These are phyloP conservation scores for Jimgerdemannia flammicorona DNA, from an alignment of 192 early-diverging fungal species.

Conservation along the genomic window DNA sequence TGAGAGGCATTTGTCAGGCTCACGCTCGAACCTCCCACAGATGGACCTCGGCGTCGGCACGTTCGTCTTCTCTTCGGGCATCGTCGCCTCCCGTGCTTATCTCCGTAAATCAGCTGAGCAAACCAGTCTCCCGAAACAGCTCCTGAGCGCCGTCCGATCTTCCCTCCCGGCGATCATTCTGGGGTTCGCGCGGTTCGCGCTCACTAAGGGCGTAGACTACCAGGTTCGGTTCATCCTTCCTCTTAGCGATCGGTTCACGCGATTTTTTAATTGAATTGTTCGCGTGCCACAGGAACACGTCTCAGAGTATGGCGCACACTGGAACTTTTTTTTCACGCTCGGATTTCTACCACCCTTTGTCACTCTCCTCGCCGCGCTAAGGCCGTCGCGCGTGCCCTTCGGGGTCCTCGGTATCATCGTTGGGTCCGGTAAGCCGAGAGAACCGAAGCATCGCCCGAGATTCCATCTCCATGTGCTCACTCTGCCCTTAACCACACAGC, in stretches of 20 bases:
- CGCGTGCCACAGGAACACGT: slow-evolving; percentile 58
- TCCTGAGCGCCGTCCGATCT: slow-evolving; percentile 41
- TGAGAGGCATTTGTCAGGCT: not conserved
- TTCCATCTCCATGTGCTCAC: not conserved
- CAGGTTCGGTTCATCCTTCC: slow-evolving; percentile 29
- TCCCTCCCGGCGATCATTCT: slow-evolving; percentile 68
- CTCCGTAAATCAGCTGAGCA: not conserved
- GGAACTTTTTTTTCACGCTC: slow-evolving; percentile 98
- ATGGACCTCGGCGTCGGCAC: slow-evolving; percentile 96
- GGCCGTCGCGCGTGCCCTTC: slow-evolving; percentile 47
- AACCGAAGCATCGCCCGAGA: slow-evolving; percentile 19
- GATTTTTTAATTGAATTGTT: no score
- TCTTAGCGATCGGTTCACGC: no score
- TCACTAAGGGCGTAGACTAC: slow-evolving; percentile 83
- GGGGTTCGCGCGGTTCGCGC: slow-evolving; percentile 65
- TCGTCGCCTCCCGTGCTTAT: slow-evolving; percentile 69
- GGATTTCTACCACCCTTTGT: slow-evolving; percentile 81
- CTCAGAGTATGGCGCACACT: slow-evolving; percentile 94
- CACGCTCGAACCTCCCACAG: slow-evolving; percentile 25
- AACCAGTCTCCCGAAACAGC: slow-evolving; percentile 18
- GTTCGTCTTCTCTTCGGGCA: slow-evolving; percentile 89
- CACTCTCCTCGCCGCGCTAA: slow-evolving; percentile 51
- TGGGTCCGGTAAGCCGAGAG: slow-evolving; percentile 2
- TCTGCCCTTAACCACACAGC: slow-evolving; percentile 20
- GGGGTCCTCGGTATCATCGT: slow-evolving; percentile 48